These are phyloP conservation scores for Letharia lupina DNA, from an alignment of 495 filamentous ascomycete genomes.

Conservation along the genomic window DNA sequence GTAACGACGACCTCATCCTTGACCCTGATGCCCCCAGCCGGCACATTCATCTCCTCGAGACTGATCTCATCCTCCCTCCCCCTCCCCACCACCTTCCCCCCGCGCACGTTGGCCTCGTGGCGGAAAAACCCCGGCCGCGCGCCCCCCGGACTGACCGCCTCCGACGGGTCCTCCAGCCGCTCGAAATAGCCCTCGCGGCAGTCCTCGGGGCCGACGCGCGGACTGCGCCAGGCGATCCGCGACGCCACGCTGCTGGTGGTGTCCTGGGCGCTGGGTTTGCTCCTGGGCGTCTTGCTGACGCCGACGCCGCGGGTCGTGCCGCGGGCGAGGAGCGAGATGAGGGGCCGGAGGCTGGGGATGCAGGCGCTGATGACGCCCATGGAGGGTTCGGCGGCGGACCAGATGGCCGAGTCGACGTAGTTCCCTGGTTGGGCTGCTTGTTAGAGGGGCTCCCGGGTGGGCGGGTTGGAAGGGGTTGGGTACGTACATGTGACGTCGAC, in stretches of 20 bases:
- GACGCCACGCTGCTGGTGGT: neutral
- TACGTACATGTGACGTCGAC: constrained; percentile 17
- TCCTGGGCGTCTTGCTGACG: neutral
- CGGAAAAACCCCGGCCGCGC: neutral
- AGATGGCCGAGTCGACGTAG: constrained; percentile 50
- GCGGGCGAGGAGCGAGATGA: constrained; percentile 37
- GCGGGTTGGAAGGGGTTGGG: neutral
- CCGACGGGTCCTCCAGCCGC: neutral
- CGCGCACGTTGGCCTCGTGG: constrained; percentile 3
- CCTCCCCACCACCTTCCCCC: constrained; percentile 13
- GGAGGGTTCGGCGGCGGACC: constrained; percentile 51
- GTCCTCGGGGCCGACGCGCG: neutral
- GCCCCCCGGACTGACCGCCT: neutral
- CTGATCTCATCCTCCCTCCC: constrained; percentile 14
- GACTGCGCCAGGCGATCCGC: neutral
- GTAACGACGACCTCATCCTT: constrained; percentile 11
- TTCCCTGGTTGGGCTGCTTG: constrained; percentile 32
- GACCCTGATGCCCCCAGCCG: constrained; percentile 9
- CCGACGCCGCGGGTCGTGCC: constrained; percentile 8
- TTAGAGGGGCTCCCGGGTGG: neutral
- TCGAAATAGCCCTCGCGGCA: neutral
- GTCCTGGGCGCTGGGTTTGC: neutral
- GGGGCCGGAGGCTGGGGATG: constrained; percentile 46
- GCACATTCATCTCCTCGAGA: constrained; percentile 20
- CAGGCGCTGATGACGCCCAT: constrained; percentile 50